Base-by-base conservation (phyloP, 148 eudicot genomes). In the Camellia sinensis region DNA sequence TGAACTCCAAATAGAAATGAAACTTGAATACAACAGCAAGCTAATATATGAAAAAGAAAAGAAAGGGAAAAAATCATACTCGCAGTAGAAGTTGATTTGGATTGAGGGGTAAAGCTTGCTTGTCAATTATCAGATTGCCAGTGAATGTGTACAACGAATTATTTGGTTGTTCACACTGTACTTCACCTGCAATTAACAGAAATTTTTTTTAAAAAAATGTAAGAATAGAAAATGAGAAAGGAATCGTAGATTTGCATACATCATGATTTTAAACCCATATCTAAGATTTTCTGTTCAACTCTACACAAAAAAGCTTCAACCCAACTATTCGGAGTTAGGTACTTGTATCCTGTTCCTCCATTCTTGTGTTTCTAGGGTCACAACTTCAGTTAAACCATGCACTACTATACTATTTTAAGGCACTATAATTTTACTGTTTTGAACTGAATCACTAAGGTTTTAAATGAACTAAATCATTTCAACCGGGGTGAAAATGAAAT, bases 131-230 rank as follows among this genome's bases (percentile, higher is more conserved):
- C 88, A 96, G 90, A 86, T 96, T 96, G 52, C 99, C 99, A 80
- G 98, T 92, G 82, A 92, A 93, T 18, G 99, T 96, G 85, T 96
- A 96, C 82, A 96, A 86, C 11, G 99, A 96, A 88, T 96, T 96
- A 83, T 93, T 96, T 79, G 99, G 98, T 82, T 96, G 98, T 83
- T 96, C 99, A 81, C 99, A 96, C 68, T 92, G 92, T 78, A 96
- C 85, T 88, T 96, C 99, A 78, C 99, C 99, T 96, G 92, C 83
- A 82, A 79, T 67, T 10, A 67, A 61, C 61, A 63, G 57, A n/a
- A 84, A 29, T 29, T 29, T 29, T 29, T 29, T 29, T 29, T 29
- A 22, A 63, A 65, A 43, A 56, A 74, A 29, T 53, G 57, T 54
- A 60, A 63, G 71, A 74, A 66, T n/a, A 54, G 57, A 29, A 50